Percentiles rank a stretch among this genome's conserved stretches.
phyloP scores from a whole-genome alignment of 176 grass and related monocot species.

The Sorghum bicolor region DNA sequence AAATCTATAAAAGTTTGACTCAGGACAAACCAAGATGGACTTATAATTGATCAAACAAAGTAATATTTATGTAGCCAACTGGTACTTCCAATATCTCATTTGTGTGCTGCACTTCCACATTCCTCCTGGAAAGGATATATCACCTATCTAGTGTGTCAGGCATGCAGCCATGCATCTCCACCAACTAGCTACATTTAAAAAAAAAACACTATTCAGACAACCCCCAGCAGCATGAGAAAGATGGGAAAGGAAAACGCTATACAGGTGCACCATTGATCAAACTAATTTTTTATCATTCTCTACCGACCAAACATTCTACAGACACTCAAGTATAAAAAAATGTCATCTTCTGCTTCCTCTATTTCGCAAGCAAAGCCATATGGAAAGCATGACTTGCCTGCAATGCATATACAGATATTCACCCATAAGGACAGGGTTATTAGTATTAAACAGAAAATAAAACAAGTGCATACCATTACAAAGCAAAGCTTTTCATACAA shows the following conservation, averaged over 20 bases:
- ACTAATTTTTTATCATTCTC: not conserved
- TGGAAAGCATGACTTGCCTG: not conserved
- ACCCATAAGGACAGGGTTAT: not conserved
- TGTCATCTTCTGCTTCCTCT: not conserved
- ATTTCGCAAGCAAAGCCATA: constrained; percentile 6
- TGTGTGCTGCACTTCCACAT: not conserved
- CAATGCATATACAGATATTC: not conserved
- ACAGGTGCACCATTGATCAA: not conserved
- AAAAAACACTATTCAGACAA: not conserved
- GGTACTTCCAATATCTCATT: not conserved
- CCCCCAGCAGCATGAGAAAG: not conserved
- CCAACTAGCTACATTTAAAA: not conserved
- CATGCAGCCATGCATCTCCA: not conserved
- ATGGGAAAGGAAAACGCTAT: not conserved
- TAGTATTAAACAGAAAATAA: not conserved
- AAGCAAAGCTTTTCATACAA: not conserved
- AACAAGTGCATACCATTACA: not conserved
- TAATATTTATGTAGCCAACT: not conserved
- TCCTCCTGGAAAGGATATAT: not conserved
- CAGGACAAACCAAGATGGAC: not conserved
- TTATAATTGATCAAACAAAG: not conserved
- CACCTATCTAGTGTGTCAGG: not conserved
- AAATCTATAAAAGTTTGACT: not conserved
- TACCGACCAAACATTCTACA: not conserved
- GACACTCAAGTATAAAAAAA: not conserved